Conservation (phyloP, 805 yeast genomes). For the Wickerhamiella alocasiicola region DNA sequence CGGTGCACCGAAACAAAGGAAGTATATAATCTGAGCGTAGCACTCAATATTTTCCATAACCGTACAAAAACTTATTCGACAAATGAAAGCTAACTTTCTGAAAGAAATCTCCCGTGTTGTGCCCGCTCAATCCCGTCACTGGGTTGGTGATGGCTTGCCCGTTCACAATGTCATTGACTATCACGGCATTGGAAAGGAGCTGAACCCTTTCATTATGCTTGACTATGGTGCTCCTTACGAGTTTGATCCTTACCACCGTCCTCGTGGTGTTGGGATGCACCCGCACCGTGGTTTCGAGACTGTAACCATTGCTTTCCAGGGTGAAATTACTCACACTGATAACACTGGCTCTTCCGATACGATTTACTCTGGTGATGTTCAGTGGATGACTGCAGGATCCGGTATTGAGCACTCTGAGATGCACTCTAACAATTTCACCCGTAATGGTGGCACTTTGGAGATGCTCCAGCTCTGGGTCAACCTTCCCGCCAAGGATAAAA, state of each 20-base stretch:
- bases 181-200: constrained; percentile 9
- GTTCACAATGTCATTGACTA: constrained; percentile 13
- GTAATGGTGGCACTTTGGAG: constrained; percentile 33
- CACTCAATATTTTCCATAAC: background rate
- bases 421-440: constrained; percentile 23
- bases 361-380: constrained; percentile 67
- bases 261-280: constrained; percentile 29
- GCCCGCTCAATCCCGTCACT: constrained; percentile 25
- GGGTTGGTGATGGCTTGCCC: constrained; percentile 15
- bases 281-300: constrained; percentile 78
- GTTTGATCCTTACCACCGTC: constrained; percentile 11
- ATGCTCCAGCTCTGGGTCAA: constrained; percentile 88
- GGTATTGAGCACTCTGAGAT: constrained; percentile 80
- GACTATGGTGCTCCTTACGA: constrained; percentile 14
- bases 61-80: background rate
- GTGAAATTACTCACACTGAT: constrained; percentile 67
- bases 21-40: too few relatives aligned
- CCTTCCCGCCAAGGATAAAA: constrained; percentile 50
- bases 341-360: constrained; percentile 72
- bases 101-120: background rate
- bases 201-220: constrained; percentile 16
- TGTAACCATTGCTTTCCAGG: constrained; percentile 49
- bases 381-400: constrained; percentile 85
- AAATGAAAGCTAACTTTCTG: constrained; percentile 2
- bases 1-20: too few relatives aligned